phyloP scores from a whole-genome alignment of 768 basidiomycete species.

The Leucocoprinus sp. region DNA sequence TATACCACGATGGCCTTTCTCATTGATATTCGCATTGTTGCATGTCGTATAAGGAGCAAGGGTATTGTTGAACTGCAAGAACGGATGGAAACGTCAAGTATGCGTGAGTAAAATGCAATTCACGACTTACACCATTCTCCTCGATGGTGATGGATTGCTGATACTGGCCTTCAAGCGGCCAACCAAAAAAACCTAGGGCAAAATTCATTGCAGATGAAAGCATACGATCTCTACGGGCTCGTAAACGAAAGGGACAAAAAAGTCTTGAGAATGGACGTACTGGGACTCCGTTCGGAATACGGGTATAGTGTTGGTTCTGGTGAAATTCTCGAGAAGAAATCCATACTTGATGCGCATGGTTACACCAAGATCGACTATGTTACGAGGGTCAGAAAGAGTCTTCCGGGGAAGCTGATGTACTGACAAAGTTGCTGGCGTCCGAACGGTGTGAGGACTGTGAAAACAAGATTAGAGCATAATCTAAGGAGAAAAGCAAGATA shows the following conservation, averaged over 20 bases:
- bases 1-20: slow-evolving; percentile 48
- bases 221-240: slow-evolving; percentile 58
- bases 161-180: slow-evolving; percentile 64
- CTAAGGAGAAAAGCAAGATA: neutral
- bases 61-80: slow-evolving; percentile 66
- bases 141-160: slow-evolving; percentile 76
- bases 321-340: slow-evolving; percentile 63
- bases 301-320: slow-evolving; percentile 49
- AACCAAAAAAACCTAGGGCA: slow-evolving; percentile 70
- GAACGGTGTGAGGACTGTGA: slow-evolving; percentile 79
- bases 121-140: slow-evolving; percentile 41
- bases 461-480: neutral
- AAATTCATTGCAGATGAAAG: slow-evolving; percentile 56
- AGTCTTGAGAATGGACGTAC: slow-evolving; percentile 21
- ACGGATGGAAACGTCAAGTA: slow-evolving; percentile 7
- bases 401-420: slow-evolving; percentile 17
- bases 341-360: slow-evolving; percentile 76
- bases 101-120: neutral
- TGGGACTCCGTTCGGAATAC: slow-evolving; percentile 78
- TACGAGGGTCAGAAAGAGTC: neutral
- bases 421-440: slow-evolving; percentile 79
- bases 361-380: slow-evolving; percentile 54
- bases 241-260: neutral
- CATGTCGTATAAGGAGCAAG: slow-evolving; percentile 82
- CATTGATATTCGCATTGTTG: slow-evolving; percentile 42